Conservation (phyloP, 495 filamentous ascomycete species). For the Lindgomyces ingoldianus region DNA sequence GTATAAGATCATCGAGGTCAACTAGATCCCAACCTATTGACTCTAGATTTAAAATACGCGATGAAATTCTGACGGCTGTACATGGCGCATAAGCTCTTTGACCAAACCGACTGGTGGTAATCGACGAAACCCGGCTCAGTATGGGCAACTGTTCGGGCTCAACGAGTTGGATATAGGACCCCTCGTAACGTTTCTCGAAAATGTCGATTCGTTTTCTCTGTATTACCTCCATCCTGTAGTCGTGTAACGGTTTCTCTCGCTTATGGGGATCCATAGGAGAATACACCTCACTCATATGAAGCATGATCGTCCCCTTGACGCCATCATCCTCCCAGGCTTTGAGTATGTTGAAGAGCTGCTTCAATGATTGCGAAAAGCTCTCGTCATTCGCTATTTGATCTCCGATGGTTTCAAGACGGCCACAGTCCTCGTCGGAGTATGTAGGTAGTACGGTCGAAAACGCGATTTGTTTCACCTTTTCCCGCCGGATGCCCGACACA, state of each 20-base stretch:
- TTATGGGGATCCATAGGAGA: conserved; percentile 1
- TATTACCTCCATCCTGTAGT: not conserved
- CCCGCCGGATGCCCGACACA: not conserved
- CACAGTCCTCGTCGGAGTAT: not conserved
- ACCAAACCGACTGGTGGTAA: not conserved
- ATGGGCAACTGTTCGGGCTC: not conserved
- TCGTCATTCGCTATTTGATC: not conserved
- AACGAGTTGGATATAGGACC: not conserved
- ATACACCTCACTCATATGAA: not conserved
- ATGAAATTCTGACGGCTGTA: not conserved
- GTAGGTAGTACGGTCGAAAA: not conserved
- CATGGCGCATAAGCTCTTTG: not conserved
- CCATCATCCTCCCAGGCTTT: not conserved
- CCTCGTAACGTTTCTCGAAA: not conserved
- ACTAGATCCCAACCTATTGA: not conserved
- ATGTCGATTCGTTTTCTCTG: not conserved
- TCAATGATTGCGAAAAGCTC: not conserved
- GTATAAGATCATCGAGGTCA: not conserved
- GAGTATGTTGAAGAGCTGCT: not conserved
- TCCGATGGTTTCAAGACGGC: not conserved
- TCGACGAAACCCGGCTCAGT: not conserved
- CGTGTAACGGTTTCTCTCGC: not conserved
- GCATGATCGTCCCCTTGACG: not conserved
- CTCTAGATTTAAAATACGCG: not conserved
- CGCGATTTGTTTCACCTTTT: not conserved